These are phyloP conservation scores for Strigomonas galati DNA, from an alignment of 208 protist genomes.

Conservation along the genomic window DNA sequence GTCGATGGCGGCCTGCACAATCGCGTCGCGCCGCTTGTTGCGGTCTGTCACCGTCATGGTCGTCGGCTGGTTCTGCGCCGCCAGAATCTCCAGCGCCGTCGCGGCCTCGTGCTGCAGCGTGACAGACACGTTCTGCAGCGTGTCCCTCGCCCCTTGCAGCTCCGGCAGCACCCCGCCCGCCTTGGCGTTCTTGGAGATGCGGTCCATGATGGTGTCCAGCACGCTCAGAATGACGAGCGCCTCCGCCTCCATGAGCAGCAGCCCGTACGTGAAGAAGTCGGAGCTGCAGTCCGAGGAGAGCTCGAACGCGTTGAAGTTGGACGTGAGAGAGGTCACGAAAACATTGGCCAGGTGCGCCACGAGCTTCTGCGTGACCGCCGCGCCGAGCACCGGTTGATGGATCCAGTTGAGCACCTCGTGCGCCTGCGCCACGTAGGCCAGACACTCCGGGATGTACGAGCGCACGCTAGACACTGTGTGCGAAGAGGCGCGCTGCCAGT, in stretches of 20 bases:
- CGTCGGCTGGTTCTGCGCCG: constrained; percentile 10
- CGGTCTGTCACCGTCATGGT: constrained; percentile 23
- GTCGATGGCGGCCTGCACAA: constrained; percentile 54
- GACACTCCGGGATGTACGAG: constrained; percentile 70
- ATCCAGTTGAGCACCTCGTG: constrained; percentile 69
- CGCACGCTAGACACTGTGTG: constrained; percentile 63
- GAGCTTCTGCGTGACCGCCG: constrained; percentile 70
- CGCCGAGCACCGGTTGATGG: constrained; percentile 69
- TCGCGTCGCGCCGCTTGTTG: constrained; percentile 41
- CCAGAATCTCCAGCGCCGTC: constrained; percentile 30
- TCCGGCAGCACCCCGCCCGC: constrained; percentile 41
- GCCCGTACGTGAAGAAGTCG: constrained; percentile 60
- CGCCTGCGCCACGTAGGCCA: constrained; percentile 65
- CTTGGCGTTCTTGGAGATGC: constrained; percentile 10
- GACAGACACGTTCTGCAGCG: constrained; percentile 15
- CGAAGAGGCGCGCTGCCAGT: constrained; percentile 78
- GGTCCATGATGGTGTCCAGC: constrained; percentile 45
- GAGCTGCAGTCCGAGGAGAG: constrained; percentile 74
- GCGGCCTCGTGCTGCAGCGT: constrained; percentile 26
- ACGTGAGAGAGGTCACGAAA: constrained; percentile 63
- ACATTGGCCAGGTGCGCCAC: constrained; percentile 57
- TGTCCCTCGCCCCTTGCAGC: constrained; percentile 19
- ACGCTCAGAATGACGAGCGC: constrained; percentile 56
- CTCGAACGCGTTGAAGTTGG: constrained; percentile 77
- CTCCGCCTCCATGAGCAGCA: constrained; percentile 77